Evolutionary conservation across 129 eudicot species (phyloP).

Genomic region (Lactuca sativa): DNA sequence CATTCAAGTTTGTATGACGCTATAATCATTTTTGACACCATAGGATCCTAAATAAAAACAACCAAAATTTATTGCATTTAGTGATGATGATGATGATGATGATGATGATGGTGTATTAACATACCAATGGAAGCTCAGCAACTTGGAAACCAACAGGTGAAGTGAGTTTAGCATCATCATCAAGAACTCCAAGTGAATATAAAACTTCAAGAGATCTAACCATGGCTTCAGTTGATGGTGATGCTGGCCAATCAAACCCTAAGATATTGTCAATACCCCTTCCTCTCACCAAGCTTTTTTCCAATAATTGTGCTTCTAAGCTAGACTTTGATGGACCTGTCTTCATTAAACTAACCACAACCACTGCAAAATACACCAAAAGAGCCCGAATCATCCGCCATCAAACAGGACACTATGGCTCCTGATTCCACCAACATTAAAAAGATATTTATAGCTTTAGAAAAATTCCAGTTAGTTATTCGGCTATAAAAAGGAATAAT

Average conservation of each 20-base stretch:
- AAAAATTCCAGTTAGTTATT: too few relatives aligned
- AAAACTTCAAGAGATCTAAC: constrained; percentile 93
- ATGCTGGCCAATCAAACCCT: constrained; percentile 98
- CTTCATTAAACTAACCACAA: too few relatives aligned
- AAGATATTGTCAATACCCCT: constrained; percentile 86
- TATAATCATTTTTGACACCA: constrained; percentile 44
- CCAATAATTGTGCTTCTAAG: too few relatives aligned
- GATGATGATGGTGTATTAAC: neutral
- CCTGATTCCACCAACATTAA: too few relatives aligned
- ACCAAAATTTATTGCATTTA: neutral
- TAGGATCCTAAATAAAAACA: constrained; percentile 60
- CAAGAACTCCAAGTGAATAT: constrained; percentile 93
- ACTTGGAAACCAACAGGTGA: constrained; percentile 94
- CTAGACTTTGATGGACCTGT: too few relatives aligned
- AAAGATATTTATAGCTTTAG: too few relatives aligned
- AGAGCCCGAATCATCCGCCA: too few relatives aligned
- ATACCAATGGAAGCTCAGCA: constrained; percentile 94
- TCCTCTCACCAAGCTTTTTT: too few relatives aligned
- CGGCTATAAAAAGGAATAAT: too few relatives aligned
- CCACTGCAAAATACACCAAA: too few relatives aligned
- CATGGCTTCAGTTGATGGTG: constrained; percentile 93
- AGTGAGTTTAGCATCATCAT: constrained; percentile 95
- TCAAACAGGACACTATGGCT: too few relatives aligned
- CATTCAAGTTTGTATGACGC: constrained; percentile 79
- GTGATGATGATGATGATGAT: too few relatives aligned